Percentiles rank a stretch among this genome's conserved stretches.
Conservation (phyloP, 2,329 filamentous ascomycete genomes). For the Colletotrichum gloeosporioides region DNA sequence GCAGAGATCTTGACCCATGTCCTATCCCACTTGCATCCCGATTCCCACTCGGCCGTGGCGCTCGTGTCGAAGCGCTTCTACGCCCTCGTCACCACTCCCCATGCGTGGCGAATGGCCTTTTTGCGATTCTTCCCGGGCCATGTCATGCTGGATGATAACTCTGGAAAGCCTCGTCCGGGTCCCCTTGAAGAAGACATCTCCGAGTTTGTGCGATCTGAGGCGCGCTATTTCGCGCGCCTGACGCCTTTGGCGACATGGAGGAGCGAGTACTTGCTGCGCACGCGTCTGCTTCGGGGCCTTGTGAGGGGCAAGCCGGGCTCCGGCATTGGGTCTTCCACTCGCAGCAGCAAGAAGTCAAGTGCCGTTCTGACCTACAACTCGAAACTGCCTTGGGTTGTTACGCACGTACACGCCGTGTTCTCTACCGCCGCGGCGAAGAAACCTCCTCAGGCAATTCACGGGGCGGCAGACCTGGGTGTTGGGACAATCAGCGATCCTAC, state of each 20-base stretch:
- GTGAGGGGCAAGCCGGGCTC: conserved; percentile 80
- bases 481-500: conserved; percentile 84
- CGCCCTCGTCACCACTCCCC: conserved; percentile 83
- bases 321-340: conserved; percentile 56
- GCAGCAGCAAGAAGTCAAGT: conserved; percentile 66
- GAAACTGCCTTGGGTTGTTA: conserved; percentile 79
- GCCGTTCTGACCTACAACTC: conserved; percentile 87
- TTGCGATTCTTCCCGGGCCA: conserved; percentile 87
- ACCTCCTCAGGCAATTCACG: conserved; percentile 81
- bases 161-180: conserved; percentile 38
- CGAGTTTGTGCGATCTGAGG: conserved; percentile 70
- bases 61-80: conserved; percentile 90
- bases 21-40: conserved; percentile 85
- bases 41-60: conserved; percentile 81
- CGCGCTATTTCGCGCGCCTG: conserved; percentile 81
- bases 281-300: conserved; percentile 81
- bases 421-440: conserved; percentile 64
- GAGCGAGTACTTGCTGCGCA: conserved; percentile 92
- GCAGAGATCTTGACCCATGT: conserved; percentile 92
- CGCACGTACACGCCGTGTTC: conserved; percentile 81
- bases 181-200: conserved; percentile 50
- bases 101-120: conserved; percentile 94
- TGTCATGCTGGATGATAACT: conserved; percentile 53
- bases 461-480: conserved; percentile 77
- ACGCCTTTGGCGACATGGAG: conserved; percentile 90